Evolutionary conservation across 2,329 filamentous ascomycete genomes (phyloP).

Genomic region (Aphanocladium album): DNA sequence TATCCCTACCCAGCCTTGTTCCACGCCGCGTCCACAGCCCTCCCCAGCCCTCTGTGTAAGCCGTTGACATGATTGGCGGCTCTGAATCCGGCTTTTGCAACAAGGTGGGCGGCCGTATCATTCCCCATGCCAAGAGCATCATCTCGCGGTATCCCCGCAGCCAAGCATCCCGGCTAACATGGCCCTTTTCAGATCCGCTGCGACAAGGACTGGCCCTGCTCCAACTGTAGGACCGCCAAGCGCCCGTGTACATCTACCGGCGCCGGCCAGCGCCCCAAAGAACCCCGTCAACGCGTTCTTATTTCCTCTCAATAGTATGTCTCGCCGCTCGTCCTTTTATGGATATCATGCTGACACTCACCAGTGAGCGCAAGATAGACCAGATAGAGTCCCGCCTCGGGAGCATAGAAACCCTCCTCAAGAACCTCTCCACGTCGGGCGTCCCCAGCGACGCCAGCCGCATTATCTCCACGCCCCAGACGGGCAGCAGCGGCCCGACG

Average conservation of each 20-base stretch:
- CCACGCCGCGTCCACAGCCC: too few relatives aligned
- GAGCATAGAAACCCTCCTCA: constrained; percentile 41
- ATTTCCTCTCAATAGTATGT: constrained; percentile 58
- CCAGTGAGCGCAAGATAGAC: constrained; percentile 50
- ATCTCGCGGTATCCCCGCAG: background rate
- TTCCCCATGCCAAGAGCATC: background rate
- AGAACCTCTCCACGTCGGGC: constrained; percentile 28
- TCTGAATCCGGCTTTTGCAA: background rate
- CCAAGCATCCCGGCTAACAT: constrained; percentile 13
- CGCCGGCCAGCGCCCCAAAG: constrained; percentile 48
- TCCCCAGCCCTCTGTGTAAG: background rate
- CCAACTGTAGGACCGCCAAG: constrained; percentile 51
- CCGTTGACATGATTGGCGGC: background rate
- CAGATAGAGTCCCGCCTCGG: constrained; percentile 40
- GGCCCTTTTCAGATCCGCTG: constrained; percentile 46
- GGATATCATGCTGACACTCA: background rate
- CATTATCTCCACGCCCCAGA: constrained; percentile 22
- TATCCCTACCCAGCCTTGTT: background rate
- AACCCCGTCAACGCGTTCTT: constrained; percentile 50
- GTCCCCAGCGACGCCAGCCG: constrained; percentile 16
- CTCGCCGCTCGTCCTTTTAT: background rate
- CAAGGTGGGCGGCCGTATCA: constrained; percentile 3
- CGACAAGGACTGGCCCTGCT: constrained; percentile 54
- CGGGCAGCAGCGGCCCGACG: constrained; percentile 22
- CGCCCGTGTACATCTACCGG: constrained; percentile 52